Conservation (phyloP, 768 basidiomycete species). For the Fistulinella prunicolor region DNA sequence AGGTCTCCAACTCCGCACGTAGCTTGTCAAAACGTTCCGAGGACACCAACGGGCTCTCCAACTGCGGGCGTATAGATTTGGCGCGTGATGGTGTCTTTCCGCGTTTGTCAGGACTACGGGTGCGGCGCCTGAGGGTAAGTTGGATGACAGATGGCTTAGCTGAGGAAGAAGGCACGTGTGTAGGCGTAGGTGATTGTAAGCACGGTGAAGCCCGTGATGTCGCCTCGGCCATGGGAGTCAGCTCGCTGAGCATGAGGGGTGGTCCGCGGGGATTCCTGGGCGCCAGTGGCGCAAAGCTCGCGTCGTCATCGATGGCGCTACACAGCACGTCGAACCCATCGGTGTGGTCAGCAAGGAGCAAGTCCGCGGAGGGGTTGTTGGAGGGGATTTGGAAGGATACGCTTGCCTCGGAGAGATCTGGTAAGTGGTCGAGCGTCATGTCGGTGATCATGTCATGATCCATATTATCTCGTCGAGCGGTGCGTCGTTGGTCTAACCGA, state of each 20-base stretch:
- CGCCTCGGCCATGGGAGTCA: constrained; percentile 38
- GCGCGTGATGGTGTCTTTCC: constrained; percentile 4
- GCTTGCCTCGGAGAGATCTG: constrained; percentile 46
- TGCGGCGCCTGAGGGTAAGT: constrained; percentile 13
- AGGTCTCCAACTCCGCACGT: constrained; percentile 15
- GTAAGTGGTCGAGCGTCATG: constrained; percentile 52
- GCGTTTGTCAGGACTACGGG: constrained; percentile 14
- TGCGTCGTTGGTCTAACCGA: background rate
- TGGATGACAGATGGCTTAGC: constrained; percentile 15
- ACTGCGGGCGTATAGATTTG: background rate
- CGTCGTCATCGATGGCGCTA: constrained; percentile 26
- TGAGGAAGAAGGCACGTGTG: constrained; percentile 3
- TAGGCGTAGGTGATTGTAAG: constrained; percentile 14
- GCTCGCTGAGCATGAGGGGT: constrained; percentile 38
- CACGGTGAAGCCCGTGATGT: background rate
- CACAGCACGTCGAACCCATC: constrained; percentile 40
- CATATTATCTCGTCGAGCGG: background rate
- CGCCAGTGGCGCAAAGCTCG: constrained; percentile 37
- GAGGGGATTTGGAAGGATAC: constrained; percentile 51
- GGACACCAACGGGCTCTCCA: constrained; percentile 19
- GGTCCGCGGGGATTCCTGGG: constrained; percentile 27
- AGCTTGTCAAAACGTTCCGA: constrained; percentile 26
- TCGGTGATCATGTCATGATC: constrained; percentile 31
- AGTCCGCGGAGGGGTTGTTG: constrained; percentile 29
- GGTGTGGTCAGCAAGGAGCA: constrained; percentile 42